Evolutionary conservation across 1,284 basidiomycete species (phyloP).

Genomic region (Pyrrhoderma noxium): DNA sequence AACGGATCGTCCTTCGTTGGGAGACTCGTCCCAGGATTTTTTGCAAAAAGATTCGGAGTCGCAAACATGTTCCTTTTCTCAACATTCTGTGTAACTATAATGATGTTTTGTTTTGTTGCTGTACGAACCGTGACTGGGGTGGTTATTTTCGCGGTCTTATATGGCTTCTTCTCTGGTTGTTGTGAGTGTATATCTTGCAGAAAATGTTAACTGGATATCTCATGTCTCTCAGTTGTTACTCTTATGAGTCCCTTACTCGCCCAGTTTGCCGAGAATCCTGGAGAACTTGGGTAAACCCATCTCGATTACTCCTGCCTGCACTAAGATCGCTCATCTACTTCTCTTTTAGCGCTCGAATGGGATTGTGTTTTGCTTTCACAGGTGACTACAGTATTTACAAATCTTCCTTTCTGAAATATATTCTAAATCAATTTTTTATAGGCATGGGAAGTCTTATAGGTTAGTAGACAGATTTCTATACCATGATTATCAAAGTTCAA

Average conservation of each 20-base stretch:
- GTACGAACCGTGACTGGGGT: conserved; percentile 15
- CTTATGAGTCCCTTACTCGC: conserved; percentile 14
- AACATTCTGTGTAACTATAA: conserved; percentile 7
- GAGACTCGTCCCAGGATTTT: conserved; percentile 13
- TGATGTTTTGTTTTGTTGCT: conserved; percentile 23
- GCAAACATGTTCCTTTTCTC: conserved; percentile 12
- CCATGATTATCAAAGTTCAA: no score
- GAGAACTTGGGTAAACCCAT: conserved; percentile 12
- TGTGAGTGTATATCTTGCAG: neutral
- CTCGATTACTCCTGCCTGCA: neutral
- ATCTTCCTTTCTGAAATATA: no score
- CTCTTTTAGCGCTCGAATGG: conserved; percentile 9
- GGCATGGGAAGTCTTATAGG: conserved; percentile 12
- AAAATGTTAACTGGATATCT: neutral
- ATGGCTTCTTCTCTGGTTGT: conserved; percentile 22
- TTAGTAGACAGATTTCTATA: no score
- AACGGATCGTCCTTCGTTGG: conserved; percentile 13
- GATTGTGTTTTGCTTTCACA: conserved; percentile 15
- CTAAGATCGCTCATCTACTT: neutral
- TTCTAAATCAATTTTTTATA: no score
- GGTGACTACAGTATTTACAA: no score
- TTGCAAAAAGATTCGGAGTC: conserved; percentile 7
- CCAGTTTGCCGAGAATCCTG: conserved; percentile 2
- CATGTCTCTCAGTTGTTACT: conserved; percentile 1
- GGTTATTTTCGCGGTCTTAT: conserved; percentile 17